These are phyloP conservation scores for Suillus subaureus DNA, from an alignment of 768 basidiomycete species.

Conservation along the genomic window DNA sequence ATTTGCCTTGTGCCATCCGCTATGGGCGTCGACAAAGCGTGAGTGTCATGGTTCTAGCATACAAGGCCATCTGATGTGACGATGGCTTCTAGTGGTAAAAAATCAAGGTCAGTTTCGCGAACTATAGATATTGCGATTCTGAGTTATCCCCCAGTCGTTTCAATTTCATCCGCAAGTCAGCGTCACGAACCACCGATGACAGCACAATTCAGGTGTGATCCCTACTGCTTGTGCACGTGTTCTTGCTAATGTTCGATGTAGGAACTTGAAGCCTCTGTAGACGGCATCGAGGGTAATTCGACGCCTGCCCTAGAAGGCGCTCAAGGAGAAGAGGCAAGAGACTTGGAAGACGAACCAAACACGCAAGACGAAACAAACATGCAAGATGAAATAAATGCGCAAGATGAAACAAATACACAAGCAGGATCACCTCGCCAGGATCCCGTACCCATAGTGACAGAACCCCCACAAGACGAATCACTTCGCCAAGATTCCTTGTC, in stretches of 20 bases:
- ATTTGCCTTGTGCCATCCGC: background rate
- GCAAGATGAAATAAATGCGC: background rate
- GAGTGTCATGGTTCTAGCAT: background rate
- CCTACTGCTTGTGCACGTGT: too few relatives aligned
- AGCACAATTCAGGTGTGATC: background rate
- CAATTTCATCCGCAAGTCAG: background rate
- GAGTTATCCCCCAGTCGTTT: background rate
- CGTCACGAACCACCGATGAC: background rate
- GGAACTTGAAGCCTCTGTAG: background rate
- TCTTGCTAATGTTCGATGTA: background rate
- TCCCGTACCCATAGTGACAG: background rate
- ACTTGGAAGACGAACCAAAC: background rate
- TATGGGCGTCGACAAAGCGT: conserved; percentile 2
- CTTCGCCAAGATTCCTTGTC: background rate
- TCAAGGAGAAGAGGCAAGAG: background rate
- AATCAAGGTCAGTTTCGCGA: background rate
- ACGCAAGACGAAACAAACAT: background rate
- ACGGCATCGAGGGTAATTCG: background rate
- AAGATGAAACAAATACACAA: background rate
- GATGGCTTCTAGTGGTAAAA: background rate
- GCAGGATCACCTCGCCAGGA: background rate
- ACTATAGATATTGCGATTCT: background rate
- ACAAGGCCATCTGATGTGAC: background rate
- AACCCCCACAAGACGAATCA: background rate
- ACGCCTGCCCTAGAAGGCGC: background rate